A percentile compares a stretch with the other conserved stretches of the same genome.
Evolutionary conservation across 83 land plant species (phyloP).

Genomic region (Picea mariana): DNA sequence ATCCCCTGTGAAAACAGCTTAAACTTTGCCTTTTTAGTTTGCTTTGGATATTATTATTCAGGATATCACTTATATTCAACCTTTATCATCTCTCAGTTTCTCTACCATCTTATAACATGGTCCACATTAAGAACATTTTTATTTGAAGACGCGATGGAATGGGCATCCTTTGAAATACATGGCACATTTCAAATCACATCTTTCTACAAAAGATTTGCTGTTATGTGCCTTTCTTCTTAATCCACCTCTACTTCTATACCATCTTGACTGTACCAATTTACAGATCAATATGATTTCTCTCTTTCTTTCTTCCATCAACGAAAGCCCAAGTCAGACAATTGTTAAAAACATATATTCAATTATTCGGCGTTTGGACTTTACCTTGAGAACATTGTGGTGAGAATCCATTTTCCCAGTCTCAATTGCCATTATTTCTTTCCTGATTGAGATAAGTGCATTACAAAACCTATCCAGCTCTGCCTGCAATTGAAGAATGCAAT

Average conservation of each 20-base stretch:
- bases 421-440: conserved; percentile 89
- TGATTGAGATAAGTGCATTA: conserved; percentile 88
- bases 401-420: conserved; percentile 82
- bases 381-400: conserved; percentile 95
- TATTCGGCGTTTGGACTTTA: conserved; percentile 20
- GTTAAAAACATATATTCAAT: neutral
- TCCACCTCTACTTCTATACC: no score
- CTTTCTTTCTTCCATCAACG: neutral
- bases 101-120: neutral
- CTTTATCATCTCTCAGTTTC: neutral
- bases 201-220: neutral
- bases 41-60: neutral
- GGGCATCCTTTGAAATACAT: conserved; percentile 2
- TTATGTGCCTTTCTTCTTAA: neutral
- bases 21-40: neutral
- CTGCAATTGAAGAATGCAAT: conserved; percentile 39
- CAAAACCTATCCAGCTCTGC: conserved; percentile 98
- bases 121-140: neutral
- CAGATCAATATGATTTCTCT: neutral
- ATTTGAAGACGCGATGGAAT: neutral
- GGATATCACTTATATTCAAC: neutral
- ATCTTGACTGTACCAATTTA: neutral
- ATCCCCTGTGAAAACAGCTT: neutral
- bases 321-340: neutral
- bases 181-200: neutral